Base-by-base conservation (phyloP, 257 asterid species). In the Plectranthus barbatus region DNA sequence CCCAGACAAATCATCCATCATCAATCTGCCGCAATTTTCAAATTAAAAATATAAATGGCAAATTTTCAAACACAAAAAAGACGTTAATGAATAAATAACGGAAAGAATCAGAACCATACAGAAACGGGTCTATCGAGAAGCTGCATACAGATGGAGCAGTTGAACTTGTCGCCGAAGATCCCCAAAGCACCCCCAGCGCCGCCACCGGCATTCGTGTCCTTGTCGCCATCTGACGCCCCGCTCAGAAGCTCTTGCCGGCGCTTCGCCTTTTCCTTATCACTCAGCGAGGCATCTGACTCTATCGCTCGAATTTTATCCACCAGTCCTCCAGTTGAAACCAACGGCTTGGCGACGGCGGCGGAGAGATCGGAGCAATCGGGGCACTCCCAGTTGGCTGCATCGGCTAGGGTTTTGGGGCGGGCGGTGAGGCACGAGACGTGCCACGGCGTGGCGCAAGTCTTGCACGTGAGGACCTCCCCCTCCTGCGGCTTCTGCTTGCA, bases 111-210 rank as follows among this genome's bases (percentile, higher is more conserved):
- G 40, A 66, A 66, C 37, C 85, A 55, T 68, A 91, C 98, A 72
- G 98, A 79, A 9, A 88, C 90, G 23, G 98, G 98, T 61, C 86
- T 71, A 7, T 91, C 96, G 20, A 90, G 94, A 19, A 86, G 85
- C 54, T 86, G 95, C 98, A 88, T 88, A 94, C 98, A 91, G 23
- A 91, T 84, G 60, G 96, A 86, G 81, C 98, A 91, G 69, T 84
- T 77, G 58, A 88, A 79, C 76, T 74, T 62, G 56, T 79, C 83
- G n/a, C 89, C 96, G 14, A 91, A 72, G 68, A 84, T 77, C 74
- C 72, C 79, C 67, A 81, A 77, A 64, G 72, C 81, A 20, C 82
- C 88, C 37, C 76, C 79, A 6, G 23, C 59, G 51, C 48, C 75
- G 5, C 67, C 66, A 42, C 75, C 76, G 17, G 72, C 60, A 60